A percentile compares a stretch with the other conserved stretches of the same genome.
These are phyloP conservation scores for Annulohypoxylon bovei DNA, from an alignment of 495 filamentous ascomycete species.

Conservation along the genomic window DNA sequence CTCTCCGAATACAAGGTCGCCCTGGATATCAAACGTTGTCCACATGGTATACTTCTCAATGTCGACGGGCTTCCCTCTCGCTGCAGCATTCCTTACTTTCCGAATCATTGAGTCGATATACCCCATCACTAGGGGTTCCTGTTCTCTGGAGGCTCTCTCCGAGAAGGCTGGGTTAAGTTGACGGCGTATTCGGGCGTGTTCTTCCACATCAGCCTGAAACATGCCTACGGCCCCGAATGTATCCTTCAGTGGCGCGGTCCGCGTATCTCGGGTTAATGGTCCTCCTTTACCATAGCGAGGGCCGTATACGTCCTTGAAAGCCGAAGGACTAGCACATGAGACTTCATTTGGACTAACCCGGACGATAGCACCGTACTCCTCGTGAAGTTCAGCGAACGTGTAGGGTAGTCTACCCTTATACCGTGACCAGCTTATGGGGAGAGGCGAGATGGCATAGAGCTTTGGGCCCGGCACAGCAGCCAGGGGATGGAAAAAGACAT, in stretches of 20 bases:
- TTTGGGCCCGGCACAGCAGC: conserved; percentile 53
- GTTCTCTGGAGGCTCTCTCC: conserved; percentile 55
- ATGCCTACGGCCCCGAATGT: conserved; percentile 32
- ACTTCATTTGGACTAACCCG: conserved; percentile 51
- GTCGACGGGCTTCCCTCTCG: conserved; percentile 38
- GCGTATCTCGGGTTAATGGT: conserved; percentile 52
- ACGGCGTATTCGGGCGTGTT: conserved; percentile 54
- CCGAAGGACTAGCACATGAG: conserved; percentile 26
- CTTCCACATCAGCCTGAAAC: conserved; percentile 42
- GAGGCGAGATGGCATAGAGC: conserved; percentile 38
- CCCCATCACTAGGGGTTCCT: conserved; percentile 53
- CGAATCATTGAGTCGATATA: conserved; percentile 58
- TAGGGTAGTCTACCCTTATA: conserved; percentile 39
- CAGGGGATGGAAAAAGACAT: conserved; percentile 55
- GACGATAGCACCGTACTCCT: conserved; percentile 57
- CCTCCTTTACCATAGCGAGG: conserved; percentile 37
- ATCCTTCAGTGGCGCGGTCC: conserved; percentile 38
- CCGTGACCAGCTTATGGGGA: conserved; percentile 40
- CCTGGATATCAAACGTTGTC: conserved; percentile 69
- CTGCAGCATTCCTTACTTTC: conserved; percentile 42
- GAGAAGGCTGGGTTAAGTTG: conserved; percentile 62
- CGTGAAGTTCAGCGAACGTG: conserved; percentile 52
- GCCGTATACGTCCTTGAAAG: conserved; percentile 36
- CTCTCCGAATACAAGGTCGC: conserved; percentile 65
- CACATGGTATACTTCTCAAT: conserved; percentile 65